phyloP scores from a whole-genome alignment of 2,329 filamentous ascomycete genomes.

The Monosporascus sp. region DNA sequence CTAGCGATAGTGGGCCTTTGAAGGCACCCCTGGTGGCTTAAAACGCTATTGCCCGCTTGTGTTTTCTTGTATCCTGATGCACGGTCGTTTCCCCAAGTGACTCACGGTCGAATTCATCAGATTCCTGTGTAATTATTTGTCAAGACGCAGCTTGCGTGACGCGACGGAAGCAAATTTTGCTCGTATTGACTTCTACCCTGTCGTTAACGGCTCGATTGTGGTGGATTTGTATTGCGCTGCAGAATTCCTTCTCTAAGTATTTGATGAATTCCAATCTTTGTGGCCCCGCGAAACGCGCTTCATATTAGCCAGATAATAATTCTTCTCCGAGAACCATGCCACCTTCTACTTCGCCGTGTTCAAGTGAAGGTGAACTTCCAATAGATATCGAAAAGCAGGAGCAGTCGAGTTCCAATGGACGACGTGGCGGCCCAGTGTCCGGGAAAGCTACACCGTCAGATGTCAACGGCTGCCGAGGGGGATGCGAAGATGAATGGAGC shows the following conservation, averaged over 20 bases:
- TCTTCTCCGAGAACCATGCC: constrained; percentile 8
- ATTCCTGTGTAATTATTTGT: too few relatives aligned
- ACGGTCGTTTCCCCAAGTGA: background rate
- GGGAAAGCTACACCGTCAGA: background rate
- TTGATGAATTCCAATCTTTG: too few relatives aligned
- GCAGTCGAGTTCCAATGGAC: background rate
- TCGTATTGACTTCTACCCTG: background rate
- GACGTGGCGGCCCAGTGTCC: background rate
- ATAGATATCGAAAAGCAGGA: constrained; percentile 20
- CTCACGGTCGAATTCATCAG: background rate
- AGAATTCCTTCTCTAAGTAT: too few relatives aligned
- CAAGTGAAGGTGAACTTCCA: constrained; percentile 17
- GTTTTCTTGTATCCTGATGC: background rate
- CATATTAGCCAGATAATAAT: background rate
- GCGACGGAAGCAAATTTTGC: too few relatives aligned
- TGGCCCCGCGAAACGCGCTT: background rate
- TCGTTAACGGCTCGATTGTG: background rate
- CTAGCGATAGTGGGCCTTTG: background rate
- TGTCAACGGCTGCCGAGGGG: background rate
- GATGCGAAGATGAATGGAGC: constrained; percentile 8
- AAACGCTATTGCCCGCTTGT: background rate
- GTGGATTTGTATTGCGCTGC: background rate
- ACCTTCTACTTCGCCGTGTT: constrained; percentile 12
- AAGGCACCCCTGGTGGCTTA: background rate
- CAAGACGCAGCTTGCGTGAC: too few relatives aligned